Base-by-base conservation (phyloP, 345 rosid genomes). In the Euclidium syriacum region DNA sequence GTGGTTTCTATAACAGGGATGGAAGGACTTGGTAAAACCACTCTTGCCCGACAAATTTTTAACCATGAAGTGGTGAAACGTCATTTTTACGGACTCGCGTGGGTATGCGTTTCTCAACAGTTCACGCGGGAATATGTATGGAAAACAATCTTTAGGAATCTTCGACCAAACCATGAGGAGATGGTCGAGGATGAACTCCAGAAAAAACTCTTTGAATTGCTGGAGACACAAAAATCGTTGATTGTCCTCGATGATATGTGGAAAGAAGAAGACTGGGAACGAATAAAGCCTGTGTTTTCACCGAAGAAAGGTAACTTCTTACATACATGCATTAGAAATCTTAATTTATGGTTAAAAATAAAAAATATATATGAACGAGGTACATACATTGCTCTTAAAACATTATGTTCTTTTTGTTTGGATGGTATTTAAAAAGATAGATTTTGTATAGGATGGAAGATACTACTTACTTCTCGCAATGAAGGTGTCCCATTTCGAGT, bases 1-100 rank as follows among this genome's bases (percentile, higher is more conserved):
- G 65, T 68, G 24, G 66, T 79, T 19, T 58, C 71, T 1, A 68
- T 82, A 6, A 67, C 62, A 3, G 87, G 87, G 4, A 79, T 79
- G 80, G 79, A 79, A 0, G 84, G 84, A 5, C 54, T 74, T 8
- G 81, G 84, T 3, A 80, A 75, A 52, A 80, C 81, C 2, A 27
- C 84, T 10, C 64, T 80, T 0, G 81, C 81, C 1, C 68, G 7
- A 29, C 62, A 67, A 20, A 18, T 80, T 0, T 23, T 67, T 18
- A 23, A 59, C 15, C 66, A 52, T 27, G 3, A 7, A 3, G 16
- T 35, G 3, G 51, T 74, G 5, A 71, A 68, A 48, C 35, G 30
- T 42, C 36, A 27, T 16, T 80, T 72, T 4, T 51, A 65, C 0
- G 14, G 59, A 0, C 47, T 74, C 6, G 78, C 81, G 12, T 74